Evolutionary conservation across 306 rosid genomes (phyloP).

Genomic region (Parietaria judaica): DNA sequence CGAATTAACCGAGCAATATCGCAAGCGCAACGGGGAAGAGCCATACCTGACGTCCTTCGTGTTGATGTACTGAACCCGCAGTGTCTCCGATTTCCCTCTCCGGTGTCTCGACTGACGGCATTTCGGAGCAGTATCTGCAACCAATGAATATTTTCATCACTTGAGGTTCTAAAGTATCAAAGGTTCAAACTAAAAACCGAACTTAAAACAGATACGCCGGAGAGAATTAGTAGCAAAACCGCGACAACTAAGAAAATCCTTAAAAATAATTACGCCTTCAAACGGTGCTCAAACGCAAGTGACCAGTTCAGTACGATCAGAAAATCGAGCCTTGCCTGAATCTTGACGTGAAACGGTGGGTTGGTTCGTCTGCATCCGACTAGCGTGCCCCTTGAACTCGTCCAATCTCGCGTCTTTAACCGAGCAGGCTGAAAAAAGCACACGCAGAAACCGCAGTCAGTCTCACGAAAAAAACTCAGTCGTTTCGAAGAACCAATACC

Average conservation of each 20-base stretch:
- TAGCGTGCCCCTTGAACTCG: slow-evolving; percentile 28
- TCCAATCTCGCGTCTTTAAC: slow-evolving; percentile 33
- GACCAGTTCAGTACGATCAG: slow-evolving; percentile 14
- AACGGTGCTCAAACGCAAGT: slow-evolving; percentile 6
- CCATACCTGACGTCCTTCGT: slow-evolving; percentile 81
- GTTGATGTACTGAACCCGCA: slow-evolving; percentile 89
- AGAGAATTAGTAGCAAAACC: too few relatives aligned
- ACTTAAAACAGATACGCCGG: too few relatives aligned
- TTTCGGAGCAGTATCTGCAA: slow-evolving; percentile 47
- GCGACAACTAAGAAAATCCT: too few relatives aligned
- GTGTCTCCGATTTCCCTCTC: slow-evolving; percentile 94
- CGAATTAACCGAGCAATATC: slow-evolving; percentile 12
- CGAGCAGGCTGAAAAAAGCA: slow-evolving; percentile 47
- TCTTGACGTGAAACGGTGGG: slow-evolving; percentile 29
- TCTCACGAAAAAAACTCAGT: neutral
- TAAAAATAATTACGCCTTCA: neutral
- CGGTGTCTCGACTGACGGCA: slow-evolving; percentile 44
- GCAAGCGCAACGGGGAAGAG: slow-evolving; percentile 13
- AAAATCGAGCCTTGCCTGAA: slow-evolving; percentile 48
- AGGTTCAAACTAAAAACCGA: too few relatives aligned
- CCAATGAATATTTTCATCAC: neutral
- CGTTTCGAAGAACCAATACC: neutral
- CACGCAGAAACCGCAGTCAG: slow-evolving; percentile 21
- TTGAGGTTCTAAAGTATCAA: too few relatives aligned
- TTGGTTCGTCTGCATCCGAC: slow-evolving; percentile 35